Evolutionary conservation across 2,329 filamentous ascomycete species (phyloP).

Genomic region (Curvularia hawaiiensis): DNA sequence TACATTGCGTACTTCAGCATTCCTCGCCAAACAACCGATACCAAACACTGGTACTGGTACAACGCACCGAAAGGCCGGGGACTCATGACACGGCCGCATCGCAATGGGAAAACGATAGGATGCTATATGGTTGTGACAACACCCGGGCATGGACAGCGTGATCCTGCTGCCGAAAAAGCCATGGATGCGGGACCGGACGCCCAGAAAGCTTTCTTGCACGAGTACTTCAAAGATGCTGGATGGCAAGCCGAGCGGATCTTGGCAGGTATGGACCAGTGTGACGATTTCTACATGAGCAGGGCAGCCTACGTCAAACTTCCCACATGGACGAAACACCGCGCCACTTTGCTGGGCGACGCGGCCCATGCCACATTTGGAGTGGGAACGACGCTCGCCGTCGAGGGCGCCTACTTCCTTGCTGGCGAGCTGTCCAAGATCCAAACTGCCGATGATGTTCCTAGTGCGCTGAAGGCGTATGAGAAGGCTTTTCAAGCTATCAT

Average conservation of each 20-base stretch:
- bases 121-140: conserved; percentile 35
- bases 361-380: conserved; percentile 43
- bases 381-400: conserved; percentile 43
- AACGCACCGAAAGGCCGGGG: conserved; percentile 28
- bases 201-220: conserved; percentile 50
- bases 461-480: conserved; percentile 33
- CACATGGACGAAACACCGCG: conserved; percentile 54
- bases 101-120: conserved; percentile 31
- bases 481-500: conserved; percentile 23
- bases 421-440: conserved; percentile 41
- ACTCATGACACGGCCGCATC: conserved; percentile 36
- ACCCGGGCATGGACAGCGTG: conserved; percentile 11
- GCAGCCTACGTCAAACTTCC: conserved; percentile 54
- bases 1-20: conserved; percentile 43
- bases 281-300: conserved; percentile 56
- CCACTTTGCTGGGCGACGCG: conserved; percentile 62
- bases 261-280: conserved; percentile 45
- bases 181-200: conserved; percentile 40
- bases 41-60: conserved; percentile 33
- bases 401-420: conserved; percentile 48
- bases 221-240: conserved; percentile 47
- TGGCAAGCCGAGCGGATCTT: conserved; percentile 55
- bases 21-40: conserved; percentile 26
- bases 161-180: conserved; percentile 24
- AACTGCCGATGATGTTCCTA: conserved; percentile 20